Evolutionary conservation across 495 filamentous ascomycete species (phyloP).

Genomic region (Penicillium manginii): DNA sequence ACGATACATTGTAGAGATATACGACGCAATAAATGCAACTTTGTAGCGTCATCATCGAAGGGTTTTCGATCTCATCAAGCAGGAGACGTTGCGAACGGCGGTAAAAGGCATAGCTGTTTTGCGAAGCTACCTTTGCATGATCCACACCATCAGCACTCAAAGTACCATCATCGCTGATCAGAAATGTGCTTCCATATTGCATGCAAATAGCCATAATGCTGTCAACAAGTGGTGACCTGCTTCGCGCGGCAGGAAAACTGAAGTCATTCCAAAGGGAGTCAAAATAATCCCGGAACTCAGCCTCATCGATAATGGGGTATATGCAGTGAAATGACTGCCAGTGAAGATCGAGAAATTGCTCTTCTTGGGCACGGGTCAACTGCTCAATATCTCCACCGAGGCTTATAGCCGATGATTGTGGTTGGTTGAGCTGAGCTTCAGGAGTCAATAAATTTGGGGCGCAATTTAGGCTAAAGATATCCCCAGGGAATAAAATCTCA

Average conservation of each 20-base stretch:
- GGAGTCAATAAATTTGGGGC: background rate
- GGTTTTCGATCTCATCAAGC: conserved; percentile 17
- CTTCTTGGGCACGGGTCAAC: conserved; percentile 42
- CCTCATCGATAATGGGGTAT: conserved; percentile 45
- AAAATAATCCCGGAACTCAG: conserved; percentile 48
- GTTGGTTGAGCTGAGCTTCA: background rate
- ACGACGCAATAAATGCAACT: conserved; percentile 27
- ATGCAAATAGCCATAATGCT: conserved; percentile 20
- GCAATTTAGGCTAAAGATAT: conserved; percentile 1
- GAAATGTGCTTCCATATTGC: conserved; percentile 10
- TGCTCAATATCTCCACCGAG: conserved; percentile 7
- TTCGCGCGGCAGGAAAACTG: background rate
- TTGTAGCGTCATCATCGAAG: conserved; percentile 22
- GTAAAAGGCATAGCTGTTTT: conserved; percentile 11
- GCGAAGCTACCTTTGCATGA: background rate
- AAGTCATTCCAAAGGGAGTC: conserved; percentile 40
- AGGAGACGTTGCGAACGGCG: conserved; percentile 16
- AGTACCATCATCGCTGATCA: background rate
- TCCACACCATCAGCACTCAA: background rate
- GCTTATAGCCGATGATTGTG: background rate
- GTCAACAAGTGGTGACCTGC: conserved; percentile 15
- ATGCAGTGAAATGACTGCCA: conserved; percentile 51
- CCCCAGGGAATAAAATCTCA: background rate
- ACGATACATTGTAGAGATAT: conserved; percentile 21
- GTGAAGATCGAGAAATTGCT: conserved; percentile 51